phyloP scores from a whole-genome alignment of 2,329 filamentous ascomycete genomes.

The Pseudophaeomoniella oleicola region DNA sequence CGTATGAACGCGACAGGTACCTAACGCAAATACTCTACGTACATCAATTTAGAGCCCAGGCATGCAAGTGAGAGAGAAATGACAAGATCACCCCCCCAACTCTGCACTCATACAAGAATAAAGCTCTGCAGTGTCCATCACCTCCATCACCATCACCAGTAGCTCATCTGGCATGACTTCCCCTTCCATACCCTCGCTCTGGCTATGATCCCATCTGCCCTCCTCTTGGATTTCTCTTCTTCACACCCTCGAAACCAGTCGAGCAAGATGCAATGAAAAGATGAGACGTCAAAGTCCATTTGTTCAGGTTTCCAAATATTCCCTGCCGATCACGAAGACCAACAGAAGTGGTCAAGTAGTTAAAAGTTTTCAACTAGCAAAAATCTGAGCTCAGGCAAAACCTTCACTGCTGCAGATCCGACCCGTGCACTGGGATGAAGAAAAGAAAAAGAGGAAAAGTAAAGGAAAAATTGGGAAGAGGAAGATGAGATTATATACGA shows the following conservation, averaged over 20 bases:
- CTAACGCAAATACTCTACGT: too few species aligned
- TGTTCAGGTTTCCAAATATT: constrained; percentile 53
- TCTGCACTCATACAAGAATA: too few species aligned
- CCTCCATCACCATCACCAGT: too few species aligned
- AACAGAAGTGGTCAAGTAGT: constrained; percentile 55
- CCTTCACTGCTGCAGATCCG: constrained; percentile 69
- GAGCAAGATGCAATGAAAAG: constrained; percentile 11
- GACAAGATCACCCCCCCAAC: too few species aligned
- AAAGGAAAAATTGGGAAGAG: constrained; percentile 4
- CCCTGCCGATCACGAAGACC: constrained; percentile 53
- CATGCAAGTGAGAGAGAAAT: too few species aligned
- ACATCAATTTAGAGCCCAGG: too few species aligned
- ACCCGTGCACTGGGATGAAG: constrained; percentile 54
- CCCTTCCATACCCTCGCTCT: neutral
- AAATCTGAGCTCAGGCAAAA: constrained; percentile 66
- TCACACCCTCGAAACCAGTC: constrained; percentile 8
- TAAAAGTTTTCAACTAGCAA: constrained; percentile 78
- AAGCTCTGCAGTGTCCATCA: too few species aligned
- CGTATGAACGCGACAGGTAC: too few species aligned
- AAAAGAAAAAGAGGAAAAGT: constrained; percentile 27
- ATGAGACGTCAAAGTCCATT: constrained; percentile 1
- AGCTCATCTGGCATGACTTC: too few species aligned
- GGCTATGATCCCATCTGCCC: too few species aligned
- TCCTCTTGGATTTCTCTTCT: constrained; percentile 8
- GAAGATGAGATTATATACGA: constrained; percentile 11